These are phyloP conservation scores for Lophiotrema nucula DNA, from an alignment of 495 filamentous ascomycete genomes.

Conservation along the genomic window DNA sequence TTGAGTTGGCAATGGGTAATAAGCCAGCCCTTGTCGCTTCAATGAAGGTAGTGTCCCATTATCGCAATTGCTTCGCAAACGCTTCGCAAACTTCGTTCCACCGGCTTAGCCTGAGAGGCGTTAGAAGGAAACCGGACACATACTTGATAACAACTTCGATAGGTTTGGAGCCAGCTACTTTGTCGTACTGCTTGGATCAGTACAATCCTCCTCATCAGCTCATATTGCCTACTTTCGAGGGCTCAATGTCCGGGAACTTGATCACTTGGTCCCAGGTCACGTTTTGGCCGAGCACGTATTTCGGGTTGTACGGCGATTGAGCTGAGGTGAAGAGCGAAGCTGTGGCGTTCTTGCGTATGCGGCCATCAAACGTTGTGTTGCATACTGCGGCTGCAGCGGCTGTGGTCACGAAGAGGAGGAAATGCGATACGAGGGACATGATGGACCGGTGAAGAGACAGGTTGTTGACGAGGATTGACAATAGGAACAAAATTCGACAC, in stretches of 20 bases:
- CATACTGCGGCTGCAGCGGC: not conserved
- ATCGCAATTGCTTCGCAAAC: too few species aligned
- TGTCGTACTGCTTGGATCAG: not conserved
- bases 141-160: not conserved
- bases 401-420: not conserved
- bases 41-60: too few species aligned
- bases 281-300: constrained; percentile 5
- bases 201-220: too few species aligned
- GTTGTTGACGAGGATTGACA: too few species aligned
- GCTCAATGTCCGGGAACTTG: not conserved
- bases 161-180: not conserved
- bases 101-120: too few species aligned
- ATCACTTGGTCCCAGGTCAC: constrained; percentile 1
- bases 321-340: not conserved
- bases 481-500: too few species aligned
- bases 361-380: not conserved
- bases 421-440: not conserved
- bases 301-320: not conserved
- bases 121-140: not conserved
- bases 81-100: too few species aligned
- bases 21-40: too few species aligned
- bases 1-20: not conserved
- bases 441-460: not conserved
- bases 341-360: constrained; percentile 1
- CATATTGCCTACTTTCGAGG: not conserved